phyloP scores from a whole-genome alignment of 345 rosid genomes.

The Draba incana region DNA sequence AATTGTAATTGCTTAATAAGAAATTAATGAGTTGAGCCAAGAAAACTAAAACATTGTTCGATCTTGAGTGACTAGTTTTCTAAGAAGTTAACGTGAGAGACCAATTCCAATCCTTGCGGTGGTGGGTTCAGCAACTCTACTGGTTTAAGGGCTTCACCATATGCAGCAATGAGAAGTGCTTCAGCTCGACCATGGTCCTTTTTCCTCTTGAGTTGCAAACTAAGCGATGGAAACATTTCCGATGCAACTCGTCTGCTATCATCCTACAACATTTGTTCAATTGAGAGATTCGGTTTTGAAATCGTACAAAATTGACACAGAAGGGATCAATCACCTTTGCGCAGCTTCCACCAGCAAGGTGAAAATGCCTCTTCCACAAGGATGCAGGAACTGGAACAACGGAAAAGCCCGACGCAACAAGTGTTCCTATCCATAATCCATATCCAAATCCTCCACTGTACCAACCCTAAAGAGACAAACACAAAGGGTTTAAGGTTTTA shows the following conservation, averaged over 20 bases:
- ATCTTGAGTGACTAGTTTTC: slow-evolving; percentile 25
- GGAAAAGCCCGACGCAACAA: slow-evolving; percentile 84
- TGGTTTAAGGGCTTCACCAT: slow-evolving; percentile 62
- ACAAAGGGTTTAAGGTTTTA: neutral
- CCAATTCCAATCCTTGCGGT: neutral
- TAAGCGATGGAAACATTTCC: slow-evolving; percentile 69
- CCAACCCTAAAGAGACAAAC: slow-evolving; percentile 64
- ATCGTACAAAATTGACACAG: neutral
- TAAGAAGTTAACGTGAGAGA: slow-evolving; percentile 27
- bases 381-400: slow-evolving; percentile 81
- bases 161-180: slow-evolving; percentile 81
- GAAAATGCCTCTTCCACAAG: slow-evolving; percentile 71
- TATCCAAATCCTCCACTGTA: slow-evolving; percentile 92
- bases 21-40: slow-evolving; percentile 2
- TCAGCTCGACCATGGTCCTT: slow-evolving; percentile 97
- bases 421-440: slow-evolving; percentile 89
- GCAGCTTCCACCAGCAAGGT: slow-evolving; percentile 54
- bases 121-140: slow-evolving; percentile 42
- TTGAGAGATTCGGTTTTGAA: neutral
- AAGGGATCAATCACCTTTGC: slow-evolving; percentile 54
- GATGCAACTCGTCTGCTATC: slow-evolving; percentile 83
- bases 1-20: slow-evolving; percentile 3
- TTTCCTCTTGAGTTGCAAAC: slow-evolving; percentile 63
- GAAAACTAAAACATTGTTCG: neutral
- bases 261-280: slow-evolving; percentile 49